phyloP scores from a whole-genome alignment of 192 early-diverging fungal species.

The Chytriomyces sp. region DNA sequence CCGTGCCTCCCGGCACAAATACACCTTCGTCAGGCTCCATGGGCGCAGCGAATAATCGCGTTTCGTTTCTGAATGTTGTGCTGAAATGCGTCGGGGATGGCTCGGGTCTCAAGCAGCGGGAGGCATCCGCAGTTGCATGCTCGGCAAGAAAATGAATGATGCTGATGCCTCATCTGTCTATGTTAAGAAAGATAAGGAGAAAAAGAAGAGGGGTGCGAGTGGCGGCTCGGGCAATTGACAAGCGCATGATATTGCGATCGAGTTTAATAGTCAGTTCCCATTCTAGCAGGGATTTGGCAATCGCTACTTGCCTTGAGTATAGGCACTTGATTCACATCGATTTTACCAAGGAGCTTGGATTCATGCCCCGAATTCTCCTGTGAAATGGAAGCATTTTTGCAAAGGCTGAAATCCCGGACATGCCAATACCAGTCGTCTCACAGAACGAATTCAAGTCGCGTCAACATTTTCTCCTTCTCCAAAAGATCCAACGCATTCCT shows the following conservation, averaged over 20 bases:
- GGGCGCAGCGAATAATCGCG: background rate
- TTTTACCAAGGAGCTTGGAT: slow-evolving; percentile 50
- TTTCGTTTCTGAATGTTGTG: background rate
- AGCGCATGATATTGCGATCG: slow-evolving; percentile 51
- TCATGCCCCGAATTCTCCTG: slow-evolving; percentile 56
- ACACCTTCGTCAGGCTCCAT: slow-evolving; percentile 18
- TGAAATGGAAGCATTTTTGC: slow-evolving; percentile 59
- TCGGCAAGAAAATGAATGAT: slow-evolving; percentile 23
- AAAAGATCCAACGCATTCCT: no score
- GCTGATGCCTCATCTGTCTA: background rate
- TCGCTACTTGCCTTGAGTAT: background rate
- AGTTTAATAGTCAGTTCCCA: slow-evolving; percentile 45
- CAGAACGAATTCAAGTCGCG: no score
- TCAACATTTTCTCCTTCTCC: no score
- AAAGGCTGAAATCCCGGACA: slow-evolving; percentile 59
- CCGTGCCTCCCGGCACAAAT: background rate
- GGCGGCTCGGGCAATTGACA: slow-evolving; percentile 37
- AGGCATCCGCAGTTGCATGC: slow-evolving; percentile 12
- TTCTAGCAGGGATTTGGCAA: background rate
- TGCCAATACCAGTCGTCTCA: no score
- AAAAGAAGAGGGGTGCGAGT: slow-evolving; percentile 8
- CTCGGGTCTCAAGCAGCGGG: slow-evolving; percentile 3
- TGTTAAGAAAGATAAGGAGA: slow-evolving; percentile 27
- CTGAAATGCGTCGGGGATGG: background rate
- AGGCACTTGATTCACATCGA: slow-evolving; percentile 55